These are phyloP conservation scores for Penicillium argentinense DNA, from an alignment of 495 filamentous ascomycete genomes.

Conservation along the genomic window DNA sequence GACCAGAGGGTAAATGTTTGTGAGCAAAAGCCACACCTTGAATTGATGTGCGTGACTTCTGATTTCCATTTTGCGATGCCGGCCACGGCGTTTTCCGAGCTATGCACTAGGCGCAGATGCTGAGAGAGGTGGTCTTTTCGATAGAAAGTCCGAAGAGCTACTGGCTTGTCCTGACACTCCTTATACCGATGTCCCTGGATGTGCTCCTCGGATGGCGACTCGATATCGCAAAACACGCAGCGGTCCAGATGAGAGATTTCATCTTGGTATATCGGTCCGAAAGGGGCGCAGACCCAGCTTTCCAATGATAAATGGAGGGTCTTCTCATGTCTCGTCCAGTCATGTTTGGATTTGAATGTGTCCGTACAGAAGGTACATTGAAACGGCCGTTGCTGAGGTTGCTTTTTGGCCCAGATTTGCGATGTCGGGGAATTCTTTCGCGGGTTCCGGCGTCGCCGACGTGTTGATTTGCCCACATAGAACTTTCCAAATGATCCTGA, in stretches of 20 bases:
- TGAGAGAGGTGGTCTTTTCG: constrained; percentile 79
- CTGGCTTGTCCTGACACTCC: constrained; percentile 58
- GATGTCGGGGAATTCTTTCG: constrained; percentile 1
- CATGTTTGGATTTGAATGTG: constrained; percentile 74
- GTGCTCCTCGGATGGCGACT: constrained; percentile 15
- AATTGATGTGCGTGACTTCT: constrained; percentile 57
- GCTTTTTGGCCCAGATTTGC: constrained; percentile 13
- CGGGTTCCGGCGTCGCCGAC: not conserved
- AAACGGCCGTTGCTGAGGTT: constrained; percentile 36
- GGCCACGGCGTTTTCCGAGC: constrained; percentile 26
- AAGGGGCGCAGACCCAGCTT: constrained; percentile 68
- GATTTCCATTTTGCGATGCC: constrained; percentile 55
- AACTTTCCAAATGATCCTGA: constrained; percentile 53
- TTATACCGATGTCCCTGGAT: constrained; percentile 57
- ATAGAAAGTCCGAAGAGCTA: constrained; percentile 65
- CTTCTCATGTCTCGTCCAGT: constrained; percentile 81
- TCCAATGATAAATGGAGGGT: constrained; percentile 71
- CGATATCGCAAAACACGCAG: constrained; percentile 21
- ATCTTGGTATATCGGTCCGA: constrained; percentile 38
- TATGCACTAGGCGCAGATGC: constrained; percentile 70
- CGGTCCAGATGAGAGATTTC: not conserved
- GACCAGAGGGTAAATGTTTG: constrained; percentile 58
- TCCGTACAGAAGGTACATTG: constrained; percentile 84
- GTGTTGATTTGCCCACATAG: constrained; percentile 6
- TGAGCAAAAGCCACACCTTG: constrained; percentile 67